phyloP scores from a whole-genome alignment of 768 basidiomycete species.

The Clitopilus hobsonii region DNA sequence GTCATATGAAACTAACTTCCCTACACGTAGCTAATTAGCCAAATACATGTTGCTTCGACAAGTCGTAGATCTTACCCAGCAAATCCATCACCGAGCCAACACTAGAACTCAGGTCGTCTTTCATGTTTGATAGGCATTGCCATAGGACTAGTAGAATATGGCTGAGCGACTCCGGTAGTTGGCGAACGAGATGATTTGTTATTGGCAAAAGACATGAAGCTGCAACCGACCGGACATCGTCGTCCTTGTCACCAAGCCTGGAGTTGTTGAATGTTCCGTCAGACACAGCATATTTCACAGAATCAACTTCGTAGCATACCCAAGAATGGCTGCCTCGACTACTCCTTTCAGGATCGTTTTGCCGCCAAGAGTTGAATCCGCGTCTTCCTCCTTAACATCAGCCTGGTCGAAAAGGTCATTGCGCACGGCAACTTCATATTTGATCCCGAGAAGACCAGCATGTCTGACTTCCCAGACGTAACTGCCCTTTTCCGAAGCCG shows the following conservation, averaged over 20 bases:
- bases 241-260: constrained; percentile 86
- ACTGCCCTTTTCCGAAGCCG: constrained; percentile 33
- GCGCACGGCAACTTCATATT: constrained; percentile 96
- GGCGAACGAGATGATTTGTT: constrained; percentile 72
- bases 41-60: neutral
- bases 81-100: constrained; percentile 98
- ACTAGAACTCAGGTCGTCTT: constrained; percentile 94
- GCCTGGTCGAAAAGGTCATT: constrained; percentile 67
- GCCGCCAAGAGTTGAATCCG: constrained; percentile 35
- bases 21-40: constrained; percentile 34
- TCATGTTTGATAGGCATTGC: constrained; percentile 88
- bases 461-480: constrained; percentile 98
- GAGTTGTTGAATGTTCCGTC: constrained; percentile 1
- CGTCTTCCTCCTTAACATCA: constrained; percentile 30
- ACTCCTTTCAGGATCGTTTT: constrained; percentile 69
- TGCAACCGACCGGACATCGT: constrained; percentile 94
- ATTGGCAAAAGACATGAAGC: constrained; percentile 90
- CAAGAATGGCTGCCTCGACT: constrained; percentile 86
- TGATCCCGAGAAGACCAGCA: constrained; percentile 94
- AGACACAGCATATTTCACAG: neutral
- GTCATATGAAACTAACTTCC: constrained; percentile 76
- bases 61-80: constrained; percentile 51
- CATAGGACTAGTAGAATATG: constrained; percentile 82
- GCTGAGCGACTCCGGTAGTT: constrained; percentile 66
- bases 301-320: constrained; percentile 43